Conservation (phyloP, 768 basidiomycete genomes). For the Dacryopinax primogenitus region DNA sequence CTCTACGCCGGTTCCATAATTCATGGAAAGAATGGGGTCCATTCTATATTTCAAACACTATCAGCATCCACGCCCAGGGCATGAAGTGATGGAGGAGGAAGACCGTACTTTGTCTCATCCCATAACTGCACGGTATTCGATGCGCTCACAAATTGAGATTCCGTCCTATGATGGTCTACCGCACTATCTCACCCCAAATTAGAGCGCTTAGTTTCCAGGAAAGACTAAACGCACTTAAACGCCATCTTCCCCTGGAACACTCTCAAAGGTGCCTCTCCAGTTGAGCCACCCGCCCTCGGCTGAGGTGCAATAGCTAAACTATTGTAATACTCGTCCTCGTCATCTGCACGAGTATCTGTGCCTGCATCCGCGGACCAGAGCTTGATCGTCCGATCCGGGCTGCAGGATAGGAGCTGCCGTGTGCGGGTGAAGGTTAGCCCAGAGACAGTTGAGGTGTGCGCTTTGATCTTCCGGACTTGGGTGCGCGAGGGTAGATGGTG, state of each 20-base stretch:
- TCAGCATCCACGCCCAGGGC: constrained; percentile 3
- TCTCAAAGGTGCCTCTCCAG: constrained; percentile 46
- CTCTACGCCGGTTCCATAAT: constrained; percentile 77
- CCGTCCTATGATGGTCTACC: constrained; percentile 85
- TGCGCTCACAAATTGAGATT: constrained; percentile 86
- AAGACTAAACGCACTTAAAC: constrained; percentile 56
- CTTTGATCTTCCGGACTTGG: constrained; percentile 43
- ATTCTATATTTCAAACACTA: constrained; percentile 42
- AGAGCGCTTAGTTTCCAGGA: background rate
- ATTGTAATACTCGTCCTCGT: constrained; percentile 19
- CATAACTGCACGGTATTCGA: constrained; percentile 90
- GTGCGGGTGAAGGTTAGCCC: constrained; percentile 62
- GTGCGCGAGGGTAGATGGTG: constrained; percentile 60
- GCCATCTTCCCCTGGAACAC: constrained; percentile 76
- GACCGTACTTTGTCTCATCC: constrained; percentile 86
- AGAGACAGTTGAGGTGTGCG: constrained; percentile 76
- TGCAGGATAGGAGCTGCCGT: constrained; percentile 58
- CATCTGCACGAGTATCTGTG: constrained; percentile 14
- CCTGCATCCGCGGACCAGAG: constrained; percentile 44
- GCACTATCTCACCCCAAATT: constrained; percentile 39
- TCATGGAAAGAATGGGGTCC: constrained; percentile 71
- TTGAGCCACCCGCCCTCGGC: constrained; percentile 23
- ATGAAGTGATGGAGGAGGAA: background rate
- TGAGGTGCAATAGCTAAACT: constrained; percentile 21
- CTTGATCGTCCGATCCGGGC: constrained; percentile 70